These are phyloP conservation scores for Berberis vulgaris DNA, from an alignment of 164 flowering plant genomes.

Conservation along the genomic window DNA sequence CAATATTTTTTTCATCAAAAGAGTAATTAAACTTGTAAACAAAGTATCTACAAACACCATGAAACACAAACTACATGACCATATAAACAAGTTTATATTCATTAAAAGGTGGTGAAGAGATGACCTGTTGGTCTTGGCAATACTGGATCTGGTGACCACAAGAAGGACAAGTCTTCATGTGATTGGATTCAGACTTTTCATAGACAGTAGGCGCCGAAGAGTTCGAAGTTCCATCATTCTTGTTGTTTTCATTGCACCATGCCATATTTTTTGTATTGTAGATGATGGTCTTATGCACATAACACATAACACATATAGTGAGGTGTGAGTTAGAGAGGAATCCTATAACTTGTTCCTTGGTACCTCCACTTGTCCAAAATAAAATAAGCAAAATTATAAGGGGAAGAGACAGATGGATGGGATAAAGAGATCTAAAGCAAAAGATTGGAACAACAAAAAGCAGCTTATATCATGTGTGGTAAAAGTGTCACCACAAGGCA, in stretches of 20 bases:
- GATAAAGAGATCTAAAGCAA: background rate
- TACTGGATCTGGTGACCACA: slow-evolving; percentile 50
- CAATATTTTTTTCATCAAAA: no score
- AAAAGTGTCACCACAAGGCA: background rate
- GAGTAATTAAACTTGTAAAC: no score
- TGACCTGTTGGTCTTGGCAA: slow-evolving; percentile 44
- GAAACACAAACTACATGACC: no score
- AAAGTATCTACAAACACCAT: no score
- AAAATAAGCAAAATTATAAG: background rate
- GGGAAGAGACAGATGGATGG: background rate
- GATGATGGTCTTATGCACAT: slow-evolving; percentile 23
- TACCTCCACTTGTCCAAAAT: slow-evolving; percentile 10
- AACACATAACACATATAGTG: slow-evolving; percentile 8
- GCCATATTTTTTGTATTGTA: slow-evolving; percentile 35
- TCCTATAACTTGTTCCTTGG: background rate
- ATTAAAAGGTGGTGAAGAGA: background rate
- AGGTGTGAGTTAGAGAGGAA: no score
- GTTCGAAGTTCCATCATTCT: slow-evolving; percentile 5
- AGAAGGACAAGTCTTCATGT: slow-evolving; percentile 50
- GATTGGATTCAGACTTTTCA: slow-evolving; percentile 11
- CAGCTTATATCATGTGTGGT: slow-evolving; percentile 5
- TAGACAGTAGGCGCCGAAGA: background rate
- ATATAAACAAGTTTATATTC: no score
- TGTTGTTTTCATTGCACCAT: slow-evolving; percentile 35
- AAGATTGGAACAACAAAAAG: slow-evolving; percentile 8